Evolutionary conservation across 352 stramenopile species (phyloP).

Genomic region (Pythium plurisporium): DNA sequence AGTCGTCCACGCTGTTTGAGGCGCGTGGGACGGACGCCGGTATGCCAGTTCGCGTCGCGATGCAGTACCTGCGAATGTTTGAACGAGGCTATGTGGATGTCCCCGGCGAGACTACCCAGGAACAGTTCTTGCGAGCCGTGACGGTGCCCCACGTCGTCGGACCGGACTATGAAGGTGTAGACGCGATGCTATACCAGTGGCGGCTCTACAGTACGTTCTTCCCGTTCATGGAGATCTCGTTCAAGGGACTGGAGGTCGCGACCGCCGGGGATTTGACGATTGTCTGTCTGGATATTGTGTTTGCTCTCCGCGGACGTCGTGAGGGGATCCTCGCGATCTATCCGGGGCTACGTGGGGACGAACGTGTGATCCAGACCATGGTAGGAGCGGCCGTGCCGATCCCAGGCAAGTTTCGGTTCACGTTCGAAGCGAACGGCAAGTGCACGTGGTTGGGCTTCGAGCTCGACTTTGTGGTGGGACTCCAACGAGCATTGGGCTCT

Average conservation of each 20-base stretch:
- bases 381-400: constrained; percentile 35
- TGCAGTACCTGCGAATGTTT: constrained; percentile 56
- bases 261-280: constrained; percentile 37
- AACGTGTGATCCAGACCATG: constrained; percentile 45
- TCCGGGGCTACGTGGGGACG: constrained; percentile 30
- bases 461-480: constrained; percentile 45
- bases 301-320: constrained; percentile 33
- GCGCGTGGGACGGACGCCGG: constrained; percentile 10
- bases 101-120: constrained; percentile 30
- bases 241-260: constrained; percentile 31
- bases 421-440: constrained; percentile 36
- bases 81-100: constrained; percentile 7
- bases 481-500: constrained; percentile 37
- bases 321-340: constrained; percentile 33
- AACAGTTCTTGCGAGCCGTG: constrained; percentile 46
- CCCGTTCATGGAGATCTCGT: constrained; percentile 28
- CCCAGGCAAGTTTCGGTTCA: constrained; percentile 45
- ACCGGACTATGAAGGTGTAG: constrained; percentile 48
- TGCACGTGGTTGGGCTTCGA: constrained; percentile 58
- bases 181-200: constrained; percentile 47
- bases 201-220: constrained; percentile 44
- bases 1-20: background rate
- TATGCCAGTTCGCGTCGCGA: constrained; percentile 28
- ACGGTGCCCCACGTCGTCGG: constrained; percentile 38
- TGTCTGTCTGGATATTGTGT: constrained; percentile 34